A percentile compares a stretch with the other conserved stretches of the same genome.
Conservation (phyloP, 164 flowering plant genomes). For the Chimonanthus salicifolius region DNA sequence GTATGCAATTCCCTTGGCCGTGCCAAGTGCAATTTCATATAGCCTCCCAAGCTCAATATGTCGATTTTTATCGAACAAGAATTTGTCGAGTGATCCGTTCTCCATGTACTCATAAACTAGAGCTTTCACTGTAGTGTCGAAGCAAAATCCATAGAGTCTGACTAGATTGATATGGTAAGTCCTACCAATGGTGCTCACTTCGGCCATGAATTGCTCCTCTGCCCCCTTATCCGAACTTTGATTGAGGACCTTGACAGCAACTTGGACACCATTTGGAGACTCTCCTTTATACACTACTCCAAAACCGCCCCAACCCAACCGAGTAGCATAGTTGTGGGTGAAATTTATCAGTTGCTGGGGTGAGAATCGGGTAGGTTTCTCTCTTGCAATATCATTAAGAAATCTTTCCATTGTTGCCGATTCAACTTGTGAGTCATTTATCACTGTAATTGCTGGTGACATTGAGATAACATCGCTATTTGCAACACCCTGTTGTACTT, state of each 20-base stretch:
- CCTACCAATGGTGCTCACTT: slow-evolving; percentile 33
- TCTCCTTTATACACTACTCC: slow-evolving; percentile 26
- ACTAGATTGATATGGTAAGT: slow-evolving; percentile 29
- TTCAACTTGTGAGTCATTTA: not conserved
- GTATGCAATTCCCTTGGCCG: slow-evolving; percentile 32
- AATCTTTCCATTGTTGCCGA: not conserved
- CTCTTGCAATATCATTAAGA: slow-evolving; percentile 14
- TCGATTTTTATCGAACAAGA: slow-evolving; percentile 12
- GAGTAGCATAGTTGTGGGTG: not conserved
- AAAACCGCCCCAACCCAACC: slow-evolving; percentile 28
- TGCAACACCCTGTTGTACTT: too few relatives aligned
- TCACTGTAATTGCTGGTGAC: not conserved
- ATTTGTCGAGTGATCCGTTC: slow-evolving; percentile 27
- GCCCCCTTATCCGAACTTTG: slow-evolving; percentile 12
- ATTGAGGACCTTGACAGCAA: slow-evolving; percentile 24
- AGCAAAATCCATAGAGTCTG: slow-evolving; percentile 31
- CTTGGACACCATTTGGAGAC: slow-evolving; percentile 13
- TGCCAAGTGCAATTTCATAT: slow-evolving; percentile 23
- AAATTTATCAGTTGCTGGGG: not conserved
- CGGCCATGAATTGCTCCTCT: slow-evolving; percentile 33
- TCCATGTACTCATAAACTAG: slow-evolving; percentile 35
- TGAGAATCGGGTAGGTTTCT: slow-evolving; percentile 9
- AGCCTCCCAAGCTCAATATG: slow-evolving; percentile 12
- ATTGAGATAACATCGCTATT: too few relatives aligned
- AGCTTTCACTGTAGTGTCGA: slow-evolving; percentile 14